Evolutionary conservation across 148 eudicot species (phyloP), one percentile per base, ranked within the genome.

Genomic region (Vaccinium myrtillus): DNA sequence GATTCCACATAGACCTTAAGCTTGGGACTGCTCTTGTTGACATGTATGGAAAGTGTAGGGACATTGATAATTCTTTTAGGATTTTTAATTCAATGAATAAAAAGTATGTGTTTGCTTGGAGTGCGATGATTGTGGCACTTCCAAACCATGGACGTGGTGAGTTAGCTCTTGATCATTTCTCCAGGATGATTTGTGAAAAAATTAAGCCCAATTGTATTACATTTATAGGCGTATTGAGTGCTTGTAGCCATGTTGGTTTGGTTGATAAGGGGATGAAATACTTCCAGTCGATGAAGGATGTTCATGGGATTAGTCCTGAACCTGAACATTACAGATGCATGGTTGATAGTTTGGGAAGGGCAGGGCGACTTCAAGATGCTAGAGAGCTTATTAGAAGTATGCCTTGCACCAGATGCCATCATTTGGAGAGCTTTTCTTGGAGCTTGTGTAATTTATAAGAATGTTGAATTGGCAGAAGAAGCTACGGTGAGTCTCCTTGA

Each of bases 61-160:
- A 84, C 36, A 84, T 84, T 14, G 86, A 78, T 51, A 84, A 19
- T 67, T 80, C 86, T 49, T 30, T 54, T 32, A 63, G 76, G 11
- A 58, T 1, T 78, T 78, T 84, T 84, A 25, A 65, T 27, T 67
- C 49, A 32, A 67, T 84, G 86, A 67, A 55, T 50, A 49, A 50
- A 10, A 84, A 55, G 67, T 82, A 84, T 43, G 86, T 84, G 16
- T 67, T 78, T 25, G 48, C 81, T 48, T 78, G 86, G 86, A 84
- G 86, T 78, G 82, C 82, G 2, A 84, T 84, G 86, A 84, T 84
- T 16, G 56, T 84, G 65, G 86, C 82, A 43, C 86, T 84, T 16
- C 82, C 82, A 39, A 84, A 84, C 77, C 86, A 84, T 76, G 86
- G 86, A 19, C 69, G 18, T 67, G 86, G 86, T 78, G 82, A 84